Conservation (phyloP, 208 protist genomes). For the Leishmania amazonensis region DNA sequence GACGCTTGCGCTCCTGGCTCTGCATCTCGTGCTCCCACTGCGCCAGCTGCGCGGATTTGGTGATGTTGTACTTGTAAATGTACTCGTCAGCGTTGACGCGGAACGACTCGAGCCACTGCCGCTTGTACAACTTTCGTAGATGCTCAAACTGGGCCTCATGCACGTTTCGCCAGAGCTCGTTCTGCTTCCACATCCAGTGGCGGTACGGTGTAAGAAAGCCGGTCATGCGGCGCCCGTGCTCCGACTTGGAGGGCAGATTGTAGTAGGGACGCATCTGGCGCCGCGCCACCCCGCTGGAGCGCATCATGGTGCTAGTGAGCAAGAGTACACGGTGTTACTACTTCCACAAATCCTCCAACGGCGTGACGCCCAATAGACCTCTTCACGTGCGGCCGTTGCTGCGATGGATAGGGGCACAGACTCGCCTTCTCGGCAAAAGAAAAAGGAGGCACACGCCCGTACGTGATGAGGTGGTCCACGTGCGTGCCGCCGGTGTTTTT, state of each 20-base stretch:
- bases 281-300: constrained; percentile 22
- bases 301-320: constrained; percentile 40
- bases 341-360: background rate
- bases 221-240: constrained; percentile 87
- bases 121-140: constrained; percentile 90
- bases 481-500: background rate
- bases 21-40: constrained; percentile 94
- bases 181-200: constrained; percentile 94
- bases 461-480: background rate
- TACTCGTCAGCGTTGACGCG: constrained; percentile 93
- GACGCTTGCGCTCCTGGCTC: constrained; percentile 81
- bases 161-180: constrained; percentile 92
- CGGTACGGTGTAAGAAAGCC: constrained; percentile 90
- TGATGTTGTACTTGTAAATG: constrained; percentile 94
- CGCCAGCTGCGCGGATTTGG: constrained; percentile 86
- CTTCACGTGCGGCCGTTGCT: background rate
- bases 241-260: constrained; percentile 88
- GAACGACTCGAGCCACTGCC: constrained; percentile 92
- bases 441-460: background rate
- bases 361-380: background rate
- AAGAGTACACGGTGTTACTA: background rate
- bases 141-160: constrained; percentile 94
- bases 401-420: background rate
- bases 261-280: constrained; percentile 85
- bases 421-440: background rate